A percentile compares a stretch with the other conserved stretches of the same genome.
Evolutionary conservation across 2,329 filamentous ascomycete species (phyloP).

Genomic region (Zymoseptoria passerinii): DNA sequence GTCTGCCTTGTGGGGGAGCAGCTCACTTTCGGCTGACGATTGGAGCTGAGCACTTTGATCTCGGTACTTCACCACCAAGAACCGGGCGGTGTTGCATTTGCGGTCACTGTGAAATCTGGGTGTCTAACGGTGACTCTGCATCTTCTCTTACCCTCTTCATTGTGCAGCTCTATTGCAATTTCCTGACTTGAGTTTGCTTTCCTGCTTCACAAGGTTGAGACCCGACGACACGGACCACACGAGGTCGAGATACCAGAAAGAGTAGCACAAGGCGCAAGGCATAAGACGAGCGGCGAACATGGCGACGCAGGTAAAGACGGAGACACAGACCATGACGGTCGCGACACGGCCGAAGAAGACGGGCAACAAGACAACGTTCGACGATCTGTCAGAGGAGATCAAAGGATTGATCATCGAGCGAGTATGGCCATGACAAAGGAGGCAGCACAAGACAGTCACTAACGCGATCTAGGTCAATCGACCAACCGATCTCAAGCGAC

Average conservation of each 20-base stretch:
- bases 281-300: constrained; percentile 4
- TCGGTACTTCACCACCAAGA: background rate
- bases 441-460: constrained; percentile 3
- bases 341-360: background rate
- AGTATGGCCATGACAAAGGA: constrained; percentile 9
- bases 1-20: background rate
- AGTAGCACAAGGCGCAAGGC: background rate
- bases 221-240: background rate
- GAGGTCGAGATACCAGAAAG: background rate
- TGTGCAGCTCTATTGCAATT: background rate
- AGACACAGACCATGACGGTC: constrained; percentile 9
- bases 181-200: background rate
- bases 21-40: background rate
- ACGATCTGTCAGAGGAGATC: constrained; percentile 20
- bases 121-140: background rate
- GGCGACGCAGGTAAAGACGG: constrained; percentile 15
- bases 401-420: constrained; percentile 20
- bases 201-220: background rate
- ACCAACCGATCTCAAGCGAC: constrained; percentile 40
- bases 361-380: constrained; percentile 10
- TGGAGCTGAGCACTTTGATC: background rate
- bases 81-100: background rate
- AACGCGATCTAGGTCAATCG: constrained; percentile 31
- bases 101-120: background rate
- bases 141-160: background rate